Conservation (phyloP, 176 grass and related monocot genomes). For the Oryza glaberrima region DNA sequence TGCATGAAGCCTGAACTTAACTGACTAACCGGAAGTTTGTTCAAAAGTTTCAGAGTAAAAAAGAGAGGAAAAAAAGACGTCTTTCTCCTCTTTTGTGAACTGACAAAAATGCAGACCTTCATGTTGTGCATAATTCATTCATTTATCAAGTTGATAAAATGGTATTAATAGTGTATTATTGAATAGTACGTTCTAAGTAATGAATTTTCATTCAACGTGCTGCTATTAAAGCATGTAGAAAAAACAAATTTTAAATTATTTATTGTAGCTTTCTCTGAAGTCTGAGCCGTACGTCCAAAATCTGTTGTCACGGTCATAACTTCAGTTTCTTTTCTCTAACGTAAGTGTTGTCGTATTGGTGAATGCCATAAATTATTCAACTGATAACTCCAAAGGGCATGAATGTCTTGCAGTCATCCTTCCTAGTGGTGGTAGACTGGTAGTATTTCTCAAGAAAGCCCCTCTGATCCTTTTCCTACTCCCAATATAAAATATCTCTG, state of each 20-base stretch:
- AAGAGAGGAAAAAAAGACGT: neutral
- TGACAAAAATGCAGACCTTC: neutral
- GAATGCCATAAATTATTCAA: neutral
- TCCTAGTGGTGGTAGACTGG: neutral
- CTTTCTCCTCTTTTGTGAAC: neutral
- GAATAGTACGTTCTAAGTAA: neutral
- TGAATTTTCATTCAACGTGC: neutral
- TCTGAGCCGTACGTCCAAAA: conserved; percentile 17
- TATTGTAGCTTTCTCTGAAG: neutral
- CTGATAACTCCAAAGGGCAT: conserved; percentile 4
- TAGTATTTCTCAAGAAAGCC: neutral
- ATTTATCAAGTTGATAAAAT: neutral
- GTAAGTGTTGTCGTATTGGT: conserved; percentile 5
- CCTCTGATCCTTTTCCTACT: neutral
- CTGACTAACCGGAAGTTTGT: neutral
- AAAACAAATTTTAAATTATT: neutral
- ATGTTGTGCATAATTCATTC: neutral
- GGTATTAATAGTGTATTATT: neutral
- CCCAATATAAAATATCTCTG: neutral
- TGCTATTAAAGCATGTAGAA: neutral
- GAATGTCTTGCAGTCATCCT: neutral
- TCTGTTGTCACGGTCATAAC: conserved; percentile 15
- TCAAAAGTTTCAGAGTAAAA: neutral
- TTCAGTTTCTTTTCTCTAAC: conserved; percentile 29
- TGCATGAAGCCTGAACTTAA: conserved; percentile 22